Evolutionary conservation across 371 early-diverging fungal genomes (phyloP).

Genomic region (Saksenaea oblongispora): DNA sequence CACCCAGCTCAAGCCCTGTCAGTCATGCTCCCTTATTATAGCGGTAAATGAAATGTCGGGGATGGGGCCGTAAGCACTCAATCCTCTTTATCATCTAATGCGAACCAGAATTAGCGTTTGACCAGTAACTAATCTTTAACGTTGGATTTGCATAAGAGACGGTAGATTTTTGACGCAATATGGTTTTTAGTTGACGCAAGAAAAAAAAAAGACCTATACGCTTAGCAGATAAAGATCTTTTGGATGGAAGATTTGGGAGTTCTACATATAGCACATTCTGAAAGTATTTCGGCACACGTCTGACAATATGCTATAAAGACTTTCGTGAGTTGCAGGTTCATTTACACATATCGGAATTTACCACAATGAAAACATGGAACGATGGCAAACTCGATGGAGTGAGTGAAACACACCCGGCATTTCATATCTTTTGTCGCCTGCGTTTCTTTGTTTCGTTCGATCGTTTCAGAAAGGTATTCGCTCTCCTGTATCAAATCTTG

Average conservation of each 20-base stretch:
- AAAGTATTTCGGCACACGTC: slow-evolving; percentile 28
- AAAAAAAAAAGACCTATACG: background rate
- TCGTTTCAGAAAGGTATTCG: background rate
- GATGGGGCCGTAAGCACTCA: no score
- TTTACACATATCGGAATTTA: slow-evolving; percentile 14
- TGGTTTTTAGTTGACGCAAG: no score
- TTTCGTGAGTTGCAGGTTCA: background rate
- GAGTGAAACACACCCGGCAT: slow-evolving; percentile 39
- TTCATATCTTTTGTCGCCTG: slow-evolving; percentile 17
- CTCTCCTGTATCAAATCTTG: background rate
- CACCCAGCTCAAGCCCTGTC: no score
- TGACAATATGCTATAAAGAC: slow-evolving; percentile 34
- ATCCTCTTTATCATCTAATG: no score
- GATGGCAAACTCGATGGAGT: slow-evolving; percentile 27
- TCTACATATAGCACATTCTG: slow-evolving; percentile 45
- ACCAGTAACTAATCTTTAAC: no score
- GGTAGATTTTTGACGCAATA: no score
- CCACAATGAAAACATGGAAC: slow-evolving; percentile 44
- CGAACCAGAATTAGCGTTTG: no score
- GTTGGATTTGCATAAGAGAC: no score
- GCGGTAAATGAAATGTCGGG: no score
- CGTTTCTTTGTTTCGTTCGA: slow-evolving; percentile 7
- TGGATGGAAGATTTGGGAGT: slow-evolving; percentile 24
- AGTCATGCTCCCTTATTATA: no score
- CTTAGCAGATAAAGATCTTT: slow-evolving; percentile 28